Evolutionary conservation across 352 stramenopile genomes (phyloP).

Genomic region (Globisporangium mamillatum): DNA sequence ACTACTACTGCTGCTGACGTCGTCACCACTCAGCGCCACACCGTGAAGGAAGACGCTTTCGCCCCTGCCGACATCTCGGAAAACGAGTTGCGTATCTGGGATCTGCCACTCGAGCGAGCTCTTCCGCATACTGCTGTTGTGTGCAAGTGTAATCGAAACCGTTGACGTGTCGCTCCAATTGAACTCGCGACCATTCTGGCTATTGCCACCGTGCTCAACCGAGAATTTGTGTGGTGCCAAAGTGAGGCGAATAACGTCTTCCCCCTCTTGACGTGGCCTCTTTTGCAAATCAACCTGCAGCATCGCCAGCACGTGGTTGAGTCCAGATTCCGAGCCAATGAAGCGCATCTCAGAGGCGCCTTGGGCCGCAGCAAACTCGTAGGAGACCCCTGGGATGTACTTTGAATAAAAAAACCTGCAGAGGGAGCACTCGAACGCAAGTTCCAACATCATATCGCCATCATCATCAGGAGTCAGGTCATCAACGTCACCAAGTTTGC

Average conservation of each 20-base stretch:
- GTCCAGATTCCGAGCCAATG: conserved; percentile 11
- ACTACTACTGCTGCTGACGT: not conserved
- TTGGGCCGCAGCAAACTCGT: conserved; percentile 30
- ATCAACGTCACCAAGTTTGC: not conserved
- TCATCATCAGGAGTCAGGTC: not conserved
- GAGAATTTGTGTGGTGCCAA: conserved; percentile 6
- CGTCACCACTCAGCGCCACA: not conserved
- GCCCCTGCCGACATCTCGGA: not conserved
- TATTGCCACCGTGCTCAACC: not conserved
- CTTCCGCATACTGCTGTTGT: not conserved
- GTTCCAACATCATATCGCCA: conserved; percentile 15
- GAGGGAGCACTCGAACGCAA: conserved; percentile 21
- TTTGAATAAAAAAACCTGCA: conserved; percentile 30
- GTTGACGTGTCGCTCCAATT: conserved; percentile 9
- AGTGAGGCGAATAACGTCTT: conserved; percentile 1
- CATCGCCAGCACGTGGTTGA: conserved; percentile 24
- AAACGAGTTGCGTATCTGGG: conserved; percentile 13
- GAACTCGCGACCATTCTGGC: not conserved
- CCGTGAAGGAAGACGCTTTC: conserved; percentile 5
- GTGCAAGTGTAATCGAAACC: not conserved
- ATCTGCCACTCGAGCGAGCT: conserved; percentile 6
- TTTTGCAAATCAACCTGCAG: conserved; percentile 16
- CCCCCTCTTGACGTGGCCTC: not conserved
- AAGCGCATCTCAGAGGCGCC: conserved; percentile 24
- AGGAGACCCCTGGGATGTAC: conserved; percentile 39